Evolutionary conservation across 192 early-diverging fungal species (phyloP).

Genomic region (Coemansia erecta): DNA sequence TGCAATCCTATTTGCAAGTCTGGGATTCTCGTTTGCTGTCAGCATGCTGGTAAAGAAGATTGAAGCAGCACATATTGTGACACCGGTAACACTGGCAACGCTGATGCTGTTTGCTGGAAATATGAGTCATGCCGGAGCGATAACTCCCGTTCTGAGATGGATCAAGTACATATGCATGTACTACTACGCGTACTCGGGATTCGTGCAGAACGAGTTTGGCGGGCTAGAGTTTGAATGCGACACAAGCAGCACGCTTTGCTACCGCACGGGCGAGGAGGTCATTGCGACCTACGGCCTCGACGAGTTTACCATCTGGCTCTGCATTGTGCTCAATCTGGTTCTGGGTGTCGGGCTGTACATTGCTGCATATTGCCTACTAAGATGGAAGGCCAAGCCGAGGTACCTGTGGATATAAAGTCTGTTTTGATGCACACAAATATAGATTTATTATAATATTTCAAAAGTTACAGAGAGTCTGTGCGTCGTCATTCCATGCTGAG

Average conservation of each 20-base stretch:
- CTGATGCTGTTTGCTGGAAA: conserved; percentile 47
- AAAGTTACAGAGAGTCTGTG: not conserved
- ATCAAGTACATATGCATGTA: conserved; percentile 37
- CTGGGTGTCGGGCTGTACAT: conserved; percentile 26
- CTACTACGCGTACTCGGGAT: conserved; percentile 35
- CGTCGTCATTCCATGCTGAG: not conserved
- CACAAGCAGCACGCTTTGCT: conserved; percentile 8
- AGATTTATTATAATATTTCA: not conserved
- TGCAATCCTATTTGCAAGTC: conserved; percentile 22
- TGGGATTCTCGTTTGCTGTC: conserved; percentile 33
- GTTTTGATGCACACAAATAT: not conserved
- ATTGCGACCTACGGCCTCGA: conserved; percentile 29
- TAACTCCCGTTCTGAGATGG: conserved; percentile 51
- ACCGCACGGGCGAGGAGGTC: conserved; percentile 24
- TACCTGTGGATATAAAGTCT: conserved; percentile 33
- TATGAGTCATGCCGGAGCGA: conserved; percentile 27
- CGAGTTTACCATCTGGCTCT: conserved; percentile 20
- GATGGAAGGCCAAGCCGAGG: conserved; percentile 42
- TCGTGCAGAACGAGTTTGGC: conserved; percentile 44
- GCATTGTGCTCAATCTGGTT: conserved; percentile 19
- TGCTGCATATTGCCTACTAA: conserved; percentile 23
- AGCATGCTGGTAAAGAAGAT: conserved; percentile 28
- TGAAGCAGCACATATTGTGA: conserved; percentile 28
- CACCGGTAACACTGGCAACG: conserved; percentile 27
- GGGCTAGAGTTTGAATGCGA: conserved; percentile 34